Base-by-base conservation (phyloP, 768 basidiomycete genomes). In the Gloeopeniophorella convolvens region DNA sequence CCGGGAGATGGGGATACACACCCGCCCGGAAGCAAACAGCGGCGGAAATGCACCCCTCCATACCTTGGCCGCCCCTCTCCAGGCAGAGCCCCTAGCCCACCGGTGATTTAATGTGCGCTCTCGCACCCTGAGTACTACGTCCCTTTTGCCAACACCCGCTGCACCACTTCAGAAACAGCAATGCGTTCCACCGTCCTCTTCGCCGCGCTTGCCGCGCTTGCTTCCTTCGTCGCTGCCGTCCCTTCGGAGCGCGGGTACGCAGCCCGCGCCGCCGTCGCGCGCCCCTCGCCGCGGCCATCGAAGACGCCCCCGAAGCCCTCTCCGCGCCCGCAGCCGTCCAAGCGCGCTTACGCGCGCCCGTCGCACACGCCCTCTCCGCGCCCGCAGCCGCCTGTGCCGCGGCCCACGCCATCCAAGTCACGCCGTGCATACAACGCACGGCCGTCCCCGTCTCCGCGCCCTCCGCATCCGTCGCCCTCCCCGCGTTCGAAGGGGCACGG, bases 181-280 rank as follows among this genome's bases (percentile, higher is more conserved):
- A 39, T 45, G 27, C 48, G 48, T 41, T 31, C 42, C 28, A 9
- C 42, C 28, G 27, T 21, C 3, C 21, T 32, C 30, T 23, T 57
- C 3, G 27, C 30, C 8, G 43, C 41, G 2, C 12, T 50, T 32
- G 41, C 40, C n/a, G 42, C 33, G 11, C 53, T 47, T 21, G 24
- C 42, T 28, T 32, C 35, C 0, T 31, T 54, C 34, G 35, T 31
- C 18, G 24, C 20, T 20, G 23, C 44, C 28, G n/a, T 26, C 24
- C 18, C 35, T 10, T 26, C 24, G 12, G 33, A 27, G n/a, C 33
- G 18, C 32, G 27, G 12, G 16, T 24, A n/a, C 8, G 51, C 9
- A n/a, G 39, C 39, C 7, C 28, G 7, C 9, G 35, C 28, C 3
- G 45, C 24, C 4, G 1, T 39, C 36, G 36, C 36, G n/a, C n/a